Conservation (phyloP, 2,329 filamentous ascomycete genomes). For the Colletotrichum lindemuthianum region DNA sequence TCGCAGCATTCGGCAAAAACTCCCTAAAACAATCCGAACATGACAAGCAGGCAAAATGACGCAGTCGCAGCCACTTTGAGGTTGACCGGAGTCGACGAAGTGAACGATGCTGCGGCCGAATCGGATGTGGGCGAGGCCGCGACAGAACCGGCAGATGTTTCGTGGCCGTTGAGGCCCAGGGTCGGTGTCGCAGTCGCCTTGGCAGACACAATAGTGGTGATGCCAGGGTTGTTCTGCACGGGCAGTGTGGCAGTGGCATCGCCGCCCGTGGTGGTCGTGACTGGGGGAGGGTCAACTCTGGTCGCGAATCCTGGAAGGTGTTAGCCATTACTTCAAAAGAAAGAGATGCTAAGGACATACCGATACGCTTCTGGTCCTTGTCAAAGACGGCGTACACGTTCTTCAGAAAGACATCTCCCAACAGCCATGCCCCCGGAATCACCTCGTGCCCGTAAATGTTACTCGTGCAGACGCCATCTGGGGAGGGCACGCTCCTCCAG, state of each 20-base stretch:
- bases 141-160: conserved; percentile 42
- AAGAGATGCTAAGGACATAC: conserved; percentile 49
- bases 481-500: conserved; percentile 67
- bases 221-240: conserved; percentile 23
- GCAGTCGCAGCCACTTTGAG: conserved; percentile 10
- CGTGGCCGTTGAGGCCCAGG: conserved; percentile 50
- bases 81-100: conserved; percentile 8
- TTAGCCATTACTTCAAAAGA: neutral
- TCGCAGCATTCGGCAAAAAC: conserved; percentile 7
- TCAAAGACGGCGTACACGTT: conserved; percentile 92
- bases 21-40: conserved; percentile 25
- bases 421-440: conserved; percentile 75
- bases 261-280: conserved; percentile 28
- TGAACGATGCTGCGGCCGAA: conserved; percentile 18
- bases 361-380: conserved; percentile 72
- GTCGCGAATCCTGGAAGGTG: conserved; percentile 49
- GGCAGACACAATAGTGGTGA: conserved; percentile 22
- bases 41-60: conserved; percentile 17
- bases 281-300: conserved; percentile 41
- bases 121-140: conserved; percentile 16
- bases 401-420: conserved; percentile 88
- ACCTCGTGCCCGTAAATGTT: conserved; percentile 80
- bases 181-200: conserved; percentile 30
- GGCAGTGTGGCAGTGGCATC: conserved; percentile 13
- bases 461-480: conserved; percentile 67